These are phyloP conservation scores for Cordyceps javanica DNA, from an alignment of 2,329 filamentous ascomycete species.

Conservation along the genomic window DNA sequence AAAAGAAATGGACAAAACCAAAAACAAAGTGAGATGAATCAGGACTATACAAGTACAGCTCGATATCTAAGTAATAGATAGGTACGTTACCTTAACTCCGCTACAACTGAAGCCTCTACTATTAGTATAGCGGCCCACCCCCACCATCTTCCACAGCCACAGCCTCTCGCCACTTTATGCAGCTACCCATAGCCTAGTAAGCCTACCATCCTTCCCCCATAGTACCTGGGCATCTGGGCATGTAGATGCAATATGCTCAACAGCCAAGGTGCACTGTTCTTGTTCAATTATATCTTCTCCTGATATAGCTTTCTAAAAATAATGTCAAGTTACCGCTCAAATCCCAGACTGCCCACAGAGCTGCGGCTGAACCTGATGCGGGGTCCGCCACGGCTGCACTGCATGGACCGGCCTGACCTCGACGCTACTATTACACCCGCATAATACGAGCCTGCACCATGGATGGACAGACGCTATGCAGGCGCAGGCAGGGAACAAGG, in stretches of 20 bases:
- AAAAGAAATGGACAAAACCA: too few species aligned
- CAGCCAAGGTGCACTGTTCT: too few species aligned
- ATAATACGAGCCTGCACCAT: slow-evolving; percentile 1
- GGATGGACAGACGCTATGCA: neutral
- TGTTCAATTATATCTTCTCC: neutral
- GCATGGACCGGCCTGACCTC: neutral
- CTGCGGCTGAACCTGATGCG: slow-evolving; percentile 5
- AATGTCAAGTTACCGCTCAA: neutral
- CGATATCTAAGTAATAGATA: too few species aligned
- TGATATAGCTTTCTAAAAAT: neutral
- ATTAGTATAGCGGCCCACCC: too few species aligned
- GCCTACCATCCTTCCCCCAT: too few species aligned
- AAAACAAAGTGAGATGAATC: too few species aligned
- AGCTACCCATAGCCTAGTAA: neutral
- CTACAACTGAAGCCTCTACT: too few species aligned
- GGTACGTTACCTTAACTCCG: too few species aligned
- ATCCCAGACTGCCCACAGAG: neutral
- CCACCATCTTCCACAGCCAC: neutral
- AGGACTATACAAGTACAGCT: too few species aligned
- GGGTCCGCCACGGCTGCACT: neutral
- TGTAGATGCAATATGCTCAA: too few species aligned
- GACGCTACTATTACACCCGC: neutral
- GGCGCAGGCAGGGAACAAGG: neutral
- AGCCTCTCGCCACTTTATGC: neutral
- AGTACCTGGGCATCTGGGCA: too few species aligned